A percentile compares a stretch with the other conserved stretches of the same genome.
Evolutionary conservation across 768 basidiomycete species (phyloP).

Genomic region (Cyclocybe aegerita): DNA sequence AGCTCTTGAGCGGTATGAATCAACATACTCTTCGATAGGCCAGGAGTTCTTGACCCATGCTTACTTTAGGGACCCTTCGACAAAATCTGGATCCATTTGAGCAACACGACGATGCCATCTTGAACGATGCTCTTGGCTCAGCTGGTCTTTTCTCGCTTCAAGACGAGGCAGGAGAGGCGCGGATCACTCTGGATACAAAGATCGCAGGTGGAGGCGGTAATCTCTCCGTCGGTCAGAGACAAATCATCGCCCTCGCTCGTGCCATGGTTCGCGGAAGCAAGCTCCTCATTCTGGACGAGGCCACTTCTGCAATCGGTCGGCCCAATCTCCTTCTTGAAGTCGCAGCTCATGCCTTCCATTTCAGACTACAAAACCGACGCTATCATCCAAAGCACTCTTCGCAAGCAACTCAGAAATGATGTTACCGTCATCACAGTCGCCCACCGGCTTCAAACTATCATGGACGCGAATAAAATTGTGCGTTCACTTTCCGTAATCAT

Average conservation of each 20-base stretch:
- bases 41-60: not conserved
- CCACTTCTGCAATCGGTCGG: constrained; percentile 47
- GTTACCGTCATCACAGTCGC: constrained; percentile 66
- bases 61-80: constrained; percentile 43
- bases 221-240: constrained; percentile 73
- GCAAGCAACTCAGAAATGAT: constrained; percentile 58
- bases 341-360: constrained; percentile 1
- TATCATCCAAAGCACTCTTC: constrained; percentile 67
- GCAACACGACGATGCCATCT: constrained; percentile 46
- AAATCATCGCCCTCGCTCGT: constrained; percentile 64
- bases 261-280: constrained; percentile 57
- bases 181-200: constrained; percentile 42
- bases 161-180: constrained; percentile 43
- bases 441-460: constrained; percentile 64
- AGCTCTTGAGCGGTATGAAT: constrained; percentile 27
- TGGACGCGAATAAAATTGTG: constrained; percentile 58
- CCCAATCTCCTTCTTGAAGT: not conserved
- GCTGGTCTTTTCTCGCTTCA: constrained; percentile 36
- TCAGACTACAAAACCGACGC: constrained; percentile 60
- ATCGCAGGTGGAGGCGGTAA: constrained; percentile 59
- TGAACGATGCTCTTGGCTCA: constrained; percentile 38
- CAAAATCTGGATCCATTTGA: constrained; percentile 67
- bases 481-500: constrained; percentile 10
- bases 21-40: not conserved
- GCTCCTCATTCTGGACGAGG: constrained; percentile 62